Evolutionary conservation across 805 yeast species (phyloP), one percentile per base, ranked within the genome.

Genomic region (Wickerhamomyces bovis): DNA sequence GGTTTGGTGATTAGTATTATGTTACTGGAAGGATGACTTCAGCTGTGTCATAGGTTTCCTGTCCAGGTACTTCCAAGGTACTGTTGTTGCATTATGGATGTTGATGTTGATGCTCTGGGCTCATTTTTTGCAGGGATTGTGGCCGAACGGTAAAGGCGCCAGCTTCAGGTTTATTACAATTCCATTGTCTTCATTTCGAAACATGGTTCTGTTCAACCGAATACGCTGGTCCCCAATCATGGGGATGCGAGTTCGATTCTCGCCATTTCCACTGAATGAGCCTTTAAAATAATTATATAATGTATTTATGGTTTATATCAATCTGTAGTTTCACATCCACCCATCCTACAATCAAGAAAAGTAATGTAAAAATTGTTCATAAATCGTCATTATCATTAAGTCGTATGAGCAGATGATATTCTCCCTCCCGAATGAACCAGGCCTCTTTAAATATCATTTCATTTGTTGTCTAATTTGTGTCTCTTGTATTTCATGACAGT

Each of bases 61-160:
- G 8, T 22, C 23, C 23, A 6, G 31, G 11, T 7, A 10, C 31
- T 28, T 28, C 11, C 5, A n/a, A n/a, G n/a, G n/a, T n/a, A n/a
- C n/a, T n/a, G n/a, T n/a, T n/a, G n/a, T n/a, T n/a, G n/a, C n/a
- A n/a, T n/a, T n/a, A n/a, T n/a, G n/a, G n/a, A n/a, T n/a, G n/a
- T n/a, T n/a, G n/a, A n/a, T n/a, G n/a, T n/a, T 28, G 31, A 28
- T 28, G 31, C 12, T 11, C 4, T 33, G 36, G 20, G 20, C 4
- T 33, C 36, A 28, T 28, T 16, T 33, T 36, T 19, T 2, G 3
- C 8, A 36, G 39, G 39, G 25, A 36, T 19, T 36, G 39, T 36
- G 39, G 39, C 39, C 39, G 39, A 36, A 20, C 23, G 39, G 39
- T 36, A 36, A 36, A 36, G 39, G 39, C 39, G 39, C 39, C 25